phyloP scores from a whole-genome alignment of 495 filamentous ascomycete genomes.

The Daldinia loculata region DNA sequence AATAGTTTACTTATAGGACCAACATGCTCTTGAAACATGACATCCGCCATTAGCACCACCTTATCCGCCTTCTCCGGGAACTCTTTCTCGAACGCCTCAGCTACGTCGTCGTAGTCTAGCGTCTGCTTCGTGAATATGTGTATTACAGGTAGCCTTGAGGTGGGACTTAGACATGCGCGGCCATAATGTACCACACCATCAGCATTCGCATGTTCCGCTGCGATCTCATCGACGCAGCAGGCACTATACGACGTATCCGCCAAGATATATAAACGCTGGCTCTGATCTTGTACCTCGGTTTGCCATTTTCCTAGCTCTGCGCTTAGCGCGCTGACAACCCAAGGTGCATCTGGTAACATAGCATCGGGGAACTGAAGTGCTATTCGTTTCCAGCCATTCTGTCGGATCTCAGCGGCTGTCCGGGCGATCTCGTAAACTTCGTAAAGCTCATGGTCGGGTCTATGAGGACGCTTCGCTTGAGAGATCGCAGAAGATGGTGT shows the following conservation, averaged over 20 bases:
- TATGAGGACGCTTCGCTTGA: conserved; percentile 48
- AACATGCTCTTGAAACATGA: conserved; percentile 82
- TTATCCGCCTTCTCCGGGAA: conserved; percentile 71
- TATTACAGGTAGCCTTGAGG: conserved; percentile 85
- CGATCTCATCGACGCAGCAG: conserved; percentile 97
- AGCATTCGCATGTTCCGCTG: conserved; percentile 91
- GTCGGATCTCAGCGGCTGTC: conserved; percentile 76
- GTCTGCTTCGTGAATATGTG: conserved; percentile 85
- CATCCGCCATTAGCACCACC: conserved; percentile 86
- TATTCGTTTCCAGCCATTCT: conserved; percentile 75
- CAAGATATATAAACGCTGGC: conserved; percentile 76
- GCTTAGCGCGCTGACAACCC: conserved; percentile 75
- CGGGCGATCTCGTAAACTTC: conserved; percentile 86
- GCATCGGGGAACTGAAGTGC: conserved; percentile 95
- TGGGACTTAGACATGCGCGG: conserved; percentile 89
- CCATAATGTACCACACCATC: conserved; percentile 96
- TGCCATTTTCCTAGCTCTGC: conserved; percentile 61
- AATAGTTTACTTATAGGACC: conserved; percentile 40
- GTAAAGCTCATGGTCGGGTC: conserved; percentile 75
- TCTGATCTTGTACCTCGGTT: conserved; percentile 14
- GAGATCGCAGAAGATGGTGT: conserved; percentile 47
- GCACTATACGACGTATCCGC: conserved; percentile 96
- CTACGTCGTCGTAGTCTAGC: conserved; percentile 65
- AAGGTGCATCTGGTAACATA: conserved; percentile 85
- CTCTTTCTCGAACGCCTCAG: conserved; percentile 70